Base-by-base conservation (phyloP, 1,284 basidiomycete species). In the Quambalaria eucalypti region DNA sequence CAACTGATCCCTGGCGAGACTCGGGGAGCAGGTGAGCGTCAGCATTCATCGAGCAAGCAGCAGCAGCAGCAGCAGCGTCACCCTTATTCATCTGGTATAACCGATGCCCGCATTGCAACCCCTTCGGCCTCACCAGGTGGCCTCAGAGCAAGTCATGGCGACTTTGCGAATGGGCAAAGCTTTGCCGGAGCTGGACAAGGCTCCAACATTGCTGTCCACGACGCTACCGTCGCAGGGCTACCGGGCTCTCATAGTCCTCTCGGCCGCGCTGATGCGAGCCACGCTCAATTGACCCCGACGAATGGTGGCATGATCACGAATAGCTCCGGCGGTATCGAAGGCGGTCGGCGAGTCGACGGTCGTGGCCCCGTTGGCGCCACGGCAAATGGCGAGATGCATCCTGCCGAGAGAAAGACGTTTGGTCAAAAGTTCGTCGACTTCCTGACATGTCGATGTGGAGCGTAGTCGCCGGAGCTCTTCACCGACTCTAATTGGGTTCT, bases 381-480 rank as follows among this genome's bases (percentile, higher is more conserved):
- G 57, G 70, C 55, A 61, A 76, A 62, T 60, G 75, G 53, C 21
- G 65, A 64, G n/a, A 48, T 25, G 25, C 61, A 68, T 52, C 65
- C 63, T 1, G 64, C 62, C 9, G 67, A 67, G 47, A 56, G 68
- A 29, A 61, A 65, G 54, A 61, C 61, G 33, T 69, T 71, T 51
- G 75, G 76, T 5, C 67, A 71, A 60, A 75, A 74, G 60, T 55
- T 77, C 29, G 62, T 74, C 19, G 66, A 69, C 36, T 59, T 77
- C 33, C 56, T 77, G 40, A 76, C 76, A 2, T 77, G 76, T 55
- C 64, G 76, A 33, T 77, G 76, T 51, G 69, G 42, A 26, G 19
- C 42, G 42, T 46, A 26, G 25, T 14, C 42, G 21, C 25, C 21
- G 21, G 25, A 19, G 42, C 42, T 4, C 42, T 23, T 26, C 31